phyloP scores from a whole-genome alignment of 1,284 basidiomycete genomes.

The Meira nashicola region DNA sequence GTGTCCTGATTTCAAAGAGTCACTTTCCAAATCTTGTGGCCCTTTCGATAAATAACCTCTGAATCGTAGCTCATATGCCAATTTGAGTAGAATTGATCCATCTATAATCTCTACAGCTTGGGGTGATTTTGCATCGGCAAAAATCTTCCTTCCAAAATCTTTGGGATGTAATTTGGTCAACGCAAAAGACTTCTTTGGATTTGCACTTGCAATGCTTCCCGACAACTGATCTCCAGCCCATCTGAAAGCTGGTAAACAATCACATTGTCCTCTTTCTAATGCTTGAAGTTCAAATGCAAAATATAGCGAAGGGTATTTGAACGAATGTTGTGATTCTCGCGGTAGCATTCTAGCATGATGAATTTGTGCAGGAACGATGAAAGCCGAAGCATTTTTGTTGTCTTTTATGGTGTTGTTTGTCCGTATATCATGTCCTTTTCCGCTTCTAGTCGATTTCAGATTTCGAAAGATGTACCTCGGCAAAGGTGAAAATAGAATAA shows the following conservation, averaged over 20 bases:
- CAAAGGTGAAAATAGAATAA: too few species aligned
- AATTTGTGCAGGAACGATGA: conserved; percentile 24
- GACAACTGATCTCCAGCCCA: conserved; percentile 39
- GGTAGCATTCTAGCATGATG: conserved; percentile 64
- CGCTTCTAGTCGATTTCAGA: too few species aligned
- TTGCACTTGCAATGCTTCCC: conserved; percentile 51
- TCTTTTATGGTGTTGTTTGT: too few species aligned
- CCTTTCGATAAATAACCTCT: conserved; percentile 19
- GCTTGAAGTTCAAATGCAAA: conserved; percentile 62
- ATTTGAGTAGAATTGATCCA: conserved; percentile 31
- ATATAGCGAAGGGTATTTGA: conserved; percentile 65
- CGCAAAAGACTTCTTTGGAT: conserved; percentile 11
- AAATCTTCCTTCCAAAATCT: background rate
- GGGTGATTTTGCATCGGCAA: conserved; percentile 14
- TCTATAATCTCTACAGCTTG: conserved; percentile 1
- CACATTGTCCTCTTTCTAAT: conserved; percentile 59
- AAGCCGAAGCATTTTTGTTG: background rate
- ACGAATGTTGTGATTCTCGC: conserved; percentile 58
- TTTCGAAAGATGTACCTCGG: too few species aligned
- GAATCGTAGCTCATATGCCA: conserved; percentile 33
- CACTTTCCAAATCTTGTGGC: conserved; percentile 23
- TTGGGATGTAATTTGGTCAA: conserved; percentile 11
- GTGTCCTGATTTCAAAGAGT: background rate
- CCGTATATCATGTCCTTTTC: too few species aligned
- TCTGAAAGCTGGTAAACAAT: conserved; percentile 39